Evolutionary conservation across 2,329 filamentous ascomycete genomes (phyloP), one percentile per base, ranked within the genome.

Genomic region (Colletotrichum cereale): DNA sequence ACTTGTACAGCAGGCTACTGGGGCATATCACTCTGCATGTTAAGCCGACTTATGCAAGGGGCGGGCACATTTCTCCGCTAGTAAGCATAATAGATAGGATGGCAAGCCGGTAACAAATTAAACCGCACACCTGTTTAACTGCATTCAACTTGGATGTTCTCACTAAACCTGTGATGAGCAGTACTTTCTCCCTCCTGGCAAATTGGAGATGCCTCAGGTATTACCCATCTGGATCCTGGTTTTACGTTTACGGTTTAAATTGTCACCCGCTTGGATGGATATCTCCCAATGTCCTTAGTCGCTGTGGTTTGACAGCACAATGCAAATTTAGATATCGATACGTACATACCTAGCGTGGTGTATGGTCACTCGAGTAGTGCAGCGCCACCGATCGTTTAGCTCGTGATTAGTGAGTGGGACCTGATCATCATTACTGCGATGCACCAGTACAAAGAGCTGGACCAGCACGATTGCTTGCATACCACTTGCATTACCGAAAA

Each of bases 1-100:
- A n/a, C n/a, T n/a, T n/a, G n/a, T n/a, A 60, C 50, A 8, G 38
- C 34, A 36, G 61, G 50, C 52, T 52, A 62, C 50, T n/a, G n/a
- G 50, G 58, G 64, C 44, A 67, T 48, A 55, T 34, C 55, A 14
- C 24, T 57, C 50, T 68, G 64, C 64, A 67, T 57, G 26, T 52
- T 62, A 38, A 68, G 64, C 57, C 55, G 38, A 38, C 42, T 67
- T 58, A 71, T 71, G 68, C 68, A 71, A 67, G 68, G 68, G 42
- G 42, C 65, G 40, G 44, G 42, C 64, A 57, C n/a, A 42, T 38
- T 47, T 47, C 62, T 55, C 14, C 34, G 26, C 18, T 11, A n/a
- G 42, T 24, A 44, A 26, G n/a, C 16, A 34, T 16, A 48, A 16
- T 34, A 47, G 21, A 16, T 60, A n/a, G 18, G 18, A 18, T 21